Conservation (phyloP, 2,329 filamentous ascomycete genomes). For the Myriangium duriaei region DNA sequence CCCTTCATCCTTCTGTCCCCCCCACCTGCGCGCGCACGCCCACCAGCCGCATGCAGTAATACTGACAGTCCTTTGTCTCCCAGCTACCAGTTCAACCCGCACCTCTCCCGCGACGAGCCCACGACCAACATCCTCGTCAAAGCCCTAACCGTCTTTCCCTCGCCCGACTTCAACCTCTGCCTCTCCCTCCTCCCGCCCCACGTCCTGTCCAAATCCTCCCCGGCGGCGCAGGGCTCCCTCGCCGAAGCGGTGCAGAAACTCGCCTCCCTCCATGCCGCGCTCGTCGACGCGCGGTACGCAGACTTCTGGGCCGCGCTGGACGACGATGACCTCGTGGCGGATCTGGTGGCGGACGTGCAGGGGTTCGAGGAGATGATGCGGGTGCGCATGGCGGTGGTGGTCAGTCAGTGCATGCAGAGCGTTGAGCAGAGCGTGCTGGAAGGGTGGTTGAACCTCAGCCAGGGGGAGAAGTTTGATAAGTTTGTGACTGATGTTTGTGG, state of each 20-base stretch:
- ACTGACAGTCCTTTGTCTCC: background rate
- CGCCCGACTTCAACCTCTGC: slow-evolving; percentile 84
- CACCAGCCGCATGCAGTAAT: background rate
- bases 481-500: slow-evolving; percentile 49
- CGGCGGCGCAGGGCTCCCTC: slow-evolving; percentile 46
- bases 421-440: slow-evolving; percentile 41
- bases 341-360: slow-evolving; percentile 83
- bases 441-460: slow-evolving; percentile 35
- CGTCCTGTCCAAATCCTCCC: slow-evolving; percentile 49
- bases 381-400: slow-evolving; percentile 74
- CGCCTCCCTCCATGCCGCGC: slow-evolving; percentile 67
- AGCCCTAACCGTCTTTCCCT: slow-evolving; percentile 92
- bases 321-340: slow-evolving; percentile 88
- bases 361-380: slow-evolving; percentile 94
- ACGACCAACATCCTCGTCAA: slow-evolving; percentile 99
- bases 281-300: slow-evolving; percentile 80
- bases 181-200: slow-evolving; percentile 87
- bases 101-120: slow-evolving; percentile 91
- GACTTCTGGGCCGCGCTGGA: slow-evolving; percentile 90
- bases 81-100: slow-evolving; percentile 99
- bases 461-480: slow-evolving; percentile 36
- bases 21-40: too few species aligned
- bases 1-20: slow-evolving; percentile 11
- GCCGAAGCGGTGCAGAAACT: slow-evolving; percentile 87
- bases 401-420: slow-evolving; percentile 75